Evolutionary conservation across 768 basidiomycete genomes (phyloP).

Genomic region (Xerocomus potaroensis): DNA sequence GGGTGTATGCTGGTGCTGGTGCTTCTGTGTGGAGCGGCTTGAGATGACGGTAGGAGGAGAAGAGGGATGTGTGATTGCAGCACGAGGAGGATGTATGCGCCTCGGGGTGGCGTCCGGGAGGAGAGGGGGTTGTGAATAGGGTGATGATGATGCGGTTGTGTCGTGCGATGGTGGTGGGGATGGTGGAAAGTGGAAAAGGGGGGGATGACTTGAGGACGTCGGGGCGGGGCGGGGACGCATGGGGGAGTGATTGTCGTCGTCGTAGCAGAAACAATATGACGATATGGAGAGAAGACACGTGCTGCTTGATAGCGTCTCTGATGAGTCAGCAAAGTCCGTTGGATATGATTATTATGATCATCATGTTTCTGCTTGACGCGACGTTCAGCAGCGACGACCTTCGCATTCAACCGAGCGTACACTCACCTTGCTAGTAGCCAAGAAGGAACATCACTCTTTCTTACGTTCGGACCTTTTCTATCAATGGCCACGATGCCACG

Average conservation of each 20-base stretch:
- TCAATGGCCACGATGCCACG: conserved; percentile 12
- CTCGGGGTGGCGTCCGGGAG: conserved; percentile 29
- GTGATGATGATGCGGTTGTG: background rate
- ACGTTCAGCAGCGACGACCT: conserved; percentile 8
- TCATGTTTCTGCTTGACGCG: conserved; percentile 7
- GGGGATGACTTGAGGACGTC: background rate
- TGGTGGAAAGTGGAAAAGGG: background rate
- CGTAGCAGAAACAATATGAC: conserved; percentile 27
- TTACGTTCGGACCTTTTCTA: conserved; percentile 27
- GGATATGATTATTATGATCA: conserved; percentile 1
- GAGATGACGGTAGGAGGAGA: conserved; percentile 20
- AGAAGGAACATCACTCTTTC: conserved; percentile 9
- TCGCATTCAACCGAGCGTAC: background rate
- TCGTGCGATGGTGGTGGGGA: conserved; percentile 3
- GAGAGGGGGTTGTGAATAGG: conserved; percentile 19
- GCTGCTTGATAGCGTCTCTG: conserved; percentile 21
- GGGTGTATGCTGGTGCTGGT: conserved; percentile 30
- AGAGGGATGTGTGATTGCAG: conserved; percentile 33
- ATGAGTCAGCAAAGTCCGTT: conserved; percentile 29
- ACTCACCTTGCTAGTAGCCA: conserved; percentile 18
- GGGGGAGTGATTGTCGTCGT: background rate
- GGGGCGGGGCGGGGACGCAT: background rate
- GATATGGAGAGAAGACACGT: conserved; percentile 34
- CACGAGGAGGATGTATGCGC: conserved; percentile 22
- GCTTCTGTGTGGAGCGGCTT: conserved; percentile 24